Conservation (phyloP, 2,329 filamentous ascomycete genomes). For the Phaeosphaeria sp. region DNA sequence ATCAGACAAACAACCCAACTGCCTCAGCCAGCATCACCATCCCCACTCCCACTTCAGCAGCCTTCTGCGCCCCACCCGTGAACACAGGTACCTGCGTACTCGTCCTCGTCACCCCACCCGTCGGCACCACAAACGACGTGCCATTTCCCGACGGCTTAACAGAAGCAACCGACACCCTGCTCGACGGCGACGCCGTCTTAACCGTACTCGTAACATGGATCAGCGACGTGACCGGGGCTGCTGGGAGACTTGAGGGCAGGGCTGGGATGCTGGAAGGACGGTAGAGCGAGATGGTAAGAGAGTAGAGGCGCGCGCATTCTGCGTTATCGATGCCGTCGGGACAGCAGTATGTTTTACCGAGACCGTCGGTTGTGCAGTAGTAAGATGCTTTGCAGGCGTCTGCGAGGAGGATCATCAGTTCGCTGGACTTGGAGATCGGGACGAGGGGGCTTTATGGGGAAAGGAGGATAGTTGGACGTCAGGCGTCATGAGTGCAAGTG, state of each 20-base stretch:
- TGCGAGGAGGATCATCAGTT: slow-evolving; percentile 40
- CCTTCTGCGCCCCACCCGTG: slow-evolving; percentile 21
- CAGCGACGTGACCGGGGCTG: not conserved
- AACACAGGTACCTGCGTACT: slow-evolving; percentile 15
- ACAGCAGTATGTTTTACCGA: slow-evolving; percentile 66
- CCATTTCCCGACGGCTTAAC: slow-evolving; percentile 1
- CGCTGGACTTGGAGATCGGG: too few relatives aligned
- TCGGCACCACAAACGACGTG: slow-evolving; percentile 3
- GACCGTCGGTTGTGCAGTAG: slow-evolving; percentile 66
- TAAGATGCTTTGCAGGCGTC: slow-evolving; percentile 68
- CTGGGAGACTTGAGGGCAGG: not conserved
- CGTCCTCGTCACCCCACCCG: slow-evolving; percentile 15
- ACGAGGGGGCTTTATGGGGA: too few relatives aligned
- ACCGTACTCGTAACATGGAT: not conserved
- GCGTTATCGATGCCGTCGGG: slow-evolving; percentile 61
- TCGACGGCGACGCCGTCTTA: not conserved
- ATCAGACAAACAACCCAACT: slow-evolving; percentile 5
- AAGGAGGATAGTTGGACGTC: too few relatives aligned
- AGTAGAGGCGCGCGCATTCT: slow-evolving; percentile 62
- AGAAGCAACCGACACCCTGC: not conserved
- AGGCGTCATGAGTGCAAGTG: not conserved
- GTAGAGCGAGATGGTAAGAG: slow-evolving; percentile 58
- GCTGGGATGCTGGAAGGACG: slow-evolving; percentile 48
- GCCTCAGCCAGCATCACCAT: slow-evolving; percentile 26
- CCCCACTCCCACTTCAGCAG: slow-evolving; percentile 17